These are phyloP conservation scores for Wallacemonas sp. DNA, from an alignment of 208 protist genomes.

Conservation along the genomic window DNA sequence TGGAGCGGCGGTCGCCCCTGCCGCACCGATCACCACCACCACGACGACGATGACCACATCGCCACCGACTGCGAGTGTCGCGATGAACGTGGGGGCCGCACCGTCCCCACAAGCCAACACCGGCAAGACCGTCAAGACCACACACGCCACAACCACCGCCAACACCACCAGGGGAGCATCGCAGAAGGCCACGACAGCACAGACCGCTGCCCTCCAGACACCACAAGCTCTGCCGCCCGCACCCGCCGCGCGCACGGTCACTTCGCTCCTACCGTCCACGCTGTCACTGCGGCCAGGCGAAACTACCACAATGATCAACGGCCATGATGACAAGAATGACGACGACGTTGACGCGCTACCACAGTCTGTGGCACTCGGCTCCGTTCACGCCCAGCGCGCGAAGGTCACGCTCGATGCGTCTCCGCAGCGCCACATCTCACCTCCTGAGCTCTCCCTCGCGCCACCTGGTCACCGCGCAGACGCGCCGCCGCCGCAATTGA, in stretches of 20 bases:
- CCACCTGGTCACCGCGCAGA: not conserved
- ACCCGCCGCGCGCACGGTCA: not conserved
- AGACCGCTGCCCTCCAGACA: no score
- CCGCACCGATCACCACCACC: not conserved
- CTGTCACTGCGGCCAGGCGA: no score
- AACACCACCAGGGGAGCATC: no score
- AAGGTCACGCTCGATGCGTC: not conserved
- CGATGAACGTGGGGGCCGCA: no score
- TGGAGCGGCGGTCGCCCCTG: not conserved
- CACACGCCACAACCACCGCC: no score
- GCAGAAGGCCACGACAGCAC: no score
- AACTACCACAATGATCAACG: not conserved
- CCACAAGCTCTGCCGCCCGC: no score
- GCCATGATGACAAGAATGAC: not conserved
- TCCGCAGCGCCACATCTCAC: not conserved
- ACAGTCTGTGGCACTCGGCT: not conserved
- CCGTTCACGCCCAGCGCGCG: not conserved
- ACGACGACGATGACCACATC: not conserved
- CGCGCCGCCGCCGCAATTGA: not conserved
- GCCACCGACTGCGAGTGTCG: no score
- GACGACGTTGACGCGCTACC: not conserved
- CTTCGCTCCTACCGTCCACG: not conserved
- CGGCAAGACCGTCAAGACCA: no score
- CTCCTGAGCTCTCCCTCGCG: not conserved
- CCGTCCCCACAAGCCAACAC: no score